Base-by-base conservation (phyloP, 2,329 filamentous ascomycete genomes). In the Xylariaceae sp. region DNA sequence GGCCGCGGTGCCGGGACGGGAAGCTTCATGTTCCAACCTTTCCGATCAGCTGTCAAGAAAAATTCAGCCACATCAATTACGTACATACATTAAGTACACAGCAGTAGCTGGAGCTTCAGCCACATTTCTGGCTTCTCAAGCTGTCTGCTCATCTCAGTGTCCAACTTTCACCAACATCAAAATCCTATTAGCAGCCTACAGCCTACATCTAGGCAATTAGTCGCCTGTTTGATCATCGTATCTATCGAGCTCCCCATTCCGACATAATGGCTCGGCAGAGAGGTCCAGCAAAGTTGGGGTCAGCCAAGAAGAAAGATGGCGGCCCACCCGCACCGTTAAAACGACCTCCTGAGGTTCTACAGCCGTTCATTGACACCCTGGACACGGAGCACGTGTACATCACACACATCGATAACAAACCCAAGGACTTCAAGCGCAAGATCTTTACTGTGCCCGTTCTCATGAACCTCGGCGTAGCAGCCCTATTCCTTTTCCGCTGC, bases 391-490 rank as follows among this genome's bases (percentile, higher is more conserved):
- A 90, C 72, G 82, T 96, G 70, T 96, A 97, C 81, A 83, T 97
- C 67, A 81, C 89, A 26, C 92, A 96, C 77, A 79, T 96, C 73
- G 93, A 97, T 79, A 77, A 75, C 57, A 86, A 89, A 59, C 86
- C 87, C 0, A 74, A 75, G 19, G 79, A 81, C 23, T 85, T 93
- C 75, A 97, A 97, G 76, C 84, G 84, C 71, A 89, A 90, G 68
- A 89, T 96, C 67, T 97, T 96, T 74, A 67, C 86, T 46, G 86
- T 96, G 0, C 91, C 93, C 16, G 80, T 91, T 18, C 72, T 86
- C 18, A 85, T 96, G 75, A 97, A 97, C 73, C 54, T 89, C 32
- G 74, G 77, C 63, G 86, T 97, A 54, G 77, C 80, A 7, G 67
- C 79, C 2, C 73, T 90, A 29, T 85, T 96, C 65, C 65, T 80